Evolutionary conservation across 768 basidiomycete genomes (phyloP), one percentile per base, ranked within the genome.

Genomic region (Hericium rajendrae): DNA sequence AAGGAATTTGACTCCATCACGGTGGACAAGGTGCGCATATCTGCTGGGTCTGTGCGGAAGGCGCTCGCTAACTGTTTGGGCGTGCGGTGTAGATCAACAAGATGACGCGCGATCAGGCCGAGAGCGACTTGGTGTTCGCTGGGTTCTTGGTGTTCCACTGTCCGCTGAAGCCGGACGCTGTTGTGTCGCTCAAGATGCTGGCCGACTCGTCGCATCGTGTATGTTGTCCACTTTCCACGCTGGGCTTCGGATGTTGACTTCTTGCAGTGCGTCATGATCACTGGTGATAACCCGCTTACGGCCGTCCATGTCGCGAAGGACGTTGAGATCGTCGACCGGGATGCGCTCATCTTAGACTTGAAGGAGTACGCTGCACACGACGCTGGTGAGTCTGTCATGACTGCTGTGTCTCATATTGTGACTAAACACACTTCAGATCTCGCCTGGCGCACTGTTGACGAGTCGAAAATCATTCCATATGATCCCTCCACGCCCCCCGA

Each of bases 91-190:
- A 95, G 92, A 90, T 97, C 66, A 94, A 94, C 69, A 91, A 89
- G 63, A 71, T 97, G n/a, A 72, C 83, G 40, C 78, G 97, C 49
- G 85, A 91, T 41, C 72, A 82, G 32, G 89, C 91, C 10, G 97
- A 99, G 71, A 83, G 82, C 58, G 68, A 73, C 1, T 77, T 99
- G 49, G 73, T 68, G 3, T 99, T 99, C 65, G 92, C 83, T n/a
- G 97, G 97, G 6, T 99, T 99, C 77, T 76, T 99, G 59, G 93
- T 99, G 20, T 99, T 99, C 83, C 94, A 97, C 67, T 98, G 94
- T 67, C 97, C 97, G 2, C 80, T 99, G 61, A 99, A 99, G 72
- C 71, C 82, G 15, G 97, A 99, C 69, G 97, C 97, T 1, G 78
- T 98, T 11, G 84, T 87, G 59, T 81, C 90, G 0, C 78, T 99